Percentiles rank a stretch among this genome's conserved stretches.
Evolutionary conservation across 148 eudicot genomes (phyloP).

Genomic region (Pharnaceum exiguum): DNA sequence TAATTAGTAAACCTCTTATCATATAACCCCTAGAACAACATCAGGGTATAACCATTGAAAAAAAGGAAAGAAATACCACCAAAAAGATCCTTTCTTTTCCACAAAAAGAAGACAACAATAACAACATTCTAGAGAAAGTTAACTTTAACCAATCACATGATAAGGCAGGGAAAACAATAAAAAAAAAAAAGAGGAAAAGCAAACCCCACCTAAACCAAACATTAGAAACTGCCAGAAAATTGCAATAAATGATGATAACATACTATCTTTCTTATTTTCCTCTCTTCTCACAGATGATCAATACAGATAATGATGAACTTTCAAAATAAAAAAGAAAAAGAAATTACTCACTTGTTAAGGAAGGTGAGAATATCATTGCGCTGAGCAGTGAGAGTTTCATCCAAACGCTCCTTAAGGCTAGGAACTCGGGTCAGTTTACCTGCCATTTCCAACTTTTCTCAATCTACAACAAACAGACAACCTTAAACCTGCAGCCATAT

Average conservation of each 20-base stretch:
- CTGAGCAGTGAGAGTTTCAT: conserved; percentile 55
- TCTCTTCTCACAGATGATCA: no score
- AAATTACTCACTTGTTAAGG: conserved; percentile 45
- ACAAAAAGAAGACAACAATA: neutral
- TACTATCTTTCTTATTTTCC: no score
- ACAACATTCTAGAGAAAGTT: no score
- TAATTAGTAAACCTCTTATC: no score
- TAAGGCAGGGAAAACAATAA: neutral
- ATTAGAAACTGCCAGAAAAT: neutral
- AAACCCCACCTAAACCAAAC: neutral
- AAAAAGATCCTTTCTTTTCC: no score
- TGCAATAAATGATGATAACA: neutral
- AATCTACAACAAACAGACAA: no score
- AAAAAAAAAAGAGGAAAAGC: no score
- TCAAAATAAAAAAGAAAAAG: neutral
- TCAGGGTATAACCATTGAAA: neutral
- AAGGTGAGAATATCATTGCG: conserved; percentile 66
- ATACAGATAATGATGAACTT: no score
- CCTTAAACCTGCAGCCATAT: conserved; percentile 23
- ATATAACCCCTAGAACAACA: neutral
- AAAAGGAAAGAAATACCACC: neutral
- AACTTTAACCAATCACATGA: neutral
- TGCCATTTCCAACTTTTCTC: conserved; percentile 41
- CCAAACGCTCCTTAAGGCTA: conserved; percentile 75
- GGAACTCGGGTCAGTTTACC: conserved; percentile 61